A percentile compares a stretch with the other conserved stretches of the same genome.
Evolutionary conservation across 345 rosid genomes (phyloP).

Genomic region (Rhodomyrtus tomentosa): DNA sequence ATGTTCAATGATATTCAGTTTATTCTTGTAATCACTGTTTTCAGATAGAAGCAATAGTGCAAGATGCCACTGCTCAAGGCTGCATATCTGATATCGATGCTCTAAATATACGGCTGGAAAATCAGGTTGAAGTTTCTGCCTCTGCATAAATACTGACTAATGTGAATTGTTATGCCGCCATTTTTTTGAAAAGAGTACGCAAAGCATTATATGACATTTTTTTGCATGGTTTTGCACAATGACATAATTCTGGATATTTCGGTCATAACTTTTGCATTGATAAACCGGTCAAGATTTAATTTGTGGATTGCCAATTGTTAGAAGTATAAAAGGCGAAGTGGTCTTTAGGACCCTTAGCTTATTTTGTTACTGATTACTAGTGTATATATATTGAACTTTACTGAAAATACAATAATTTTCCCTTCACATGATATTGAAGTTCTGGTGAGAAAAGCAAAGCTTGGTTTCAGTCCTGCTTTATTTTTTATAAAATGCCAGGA

Average conservation of each 20-base stretch:
- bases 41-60: conserved; percentile 79
- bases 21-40: not conserved
- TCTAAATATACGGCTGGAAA: conserved; percentile 60
- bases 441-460: not conserved
- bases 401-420: too few relatives aligned
- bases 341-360: too few relatives aligned
- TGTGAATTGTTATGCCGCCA: not conserved
- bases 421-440: not conserved
- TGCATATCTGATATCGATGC: conserved; percentile 55
- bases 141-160: not conserved
- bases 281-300: not conserved
- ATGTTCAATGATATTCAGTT: not conserved
- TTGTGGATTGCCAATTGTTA: not conserved
- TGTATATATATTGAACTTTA: too few relatives aligned
- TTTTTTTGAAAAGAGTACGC: not conserved
- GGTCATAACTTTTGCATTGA: not conserved
- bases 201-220: not conserved
- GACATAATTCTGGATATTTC: not conserved
- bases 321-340: too few relatives aligned
- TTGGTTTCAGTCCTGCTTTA: not conserved
- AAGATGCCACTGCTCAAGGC: conserved; percentile 59
- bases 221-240: not conserved
- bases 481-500: not conserved
- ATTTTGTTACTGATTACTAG: too few relatives aligned
- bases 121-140: conserved; percentile 41